Conservation (phyloP, 352 stramenopile genomes). For the Globisporangium perplexum region DNA sequence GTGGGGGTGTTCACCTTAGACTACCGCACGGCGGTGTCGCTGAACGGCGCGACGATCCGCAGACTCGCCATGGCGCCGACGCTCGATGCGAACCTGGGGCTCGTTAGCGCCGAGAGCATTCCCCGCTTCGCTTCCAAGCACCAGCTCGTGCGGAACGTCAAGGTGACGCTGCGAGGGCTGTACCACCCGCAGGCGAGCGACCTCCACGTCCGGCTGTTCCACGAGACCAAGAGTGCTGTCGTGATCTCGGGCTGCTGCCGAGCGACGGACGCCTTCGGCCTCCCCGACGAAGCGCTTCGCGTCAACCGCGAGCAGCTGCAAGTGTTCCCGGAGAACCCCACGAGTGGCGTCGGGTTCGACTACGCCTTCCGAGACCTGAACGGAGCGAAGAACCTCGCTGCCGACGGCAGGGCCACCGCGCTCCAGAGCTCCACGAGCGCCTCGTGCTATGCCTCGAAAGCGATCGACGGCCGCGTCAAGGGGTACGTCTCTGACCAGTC, state of each 20-base stretch:
- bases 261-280: slow-evolving; percentile 31
- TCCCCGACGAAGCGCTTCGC: slow-evolving; percentile 28
- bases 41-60: slow-evolving; percentile 50
- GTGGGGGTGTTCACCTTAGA: slow-evolving; percentile 42
- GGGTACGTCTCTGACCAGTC: slow-evolving; percentile 35
- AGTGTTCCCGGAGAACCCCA: slow-evolving; percentile 35
- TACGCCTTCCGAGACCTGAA: slow-evolving; percentile 62
- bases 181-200: slow-evolving; percentile 65
- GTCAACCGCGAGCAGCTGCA: slow-evolving; percentile 41
- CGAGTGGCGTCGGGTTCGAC: slow-evolving; percentile 61
- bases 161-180: slow-evolving; percentile 46
- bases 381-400: slow-evolving; percentile 40
- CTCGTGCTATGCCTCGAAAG: slow-evolving; percentile 38
- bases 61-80: slow-evolving; percentile 24
- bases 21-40: slow-evolving; percentile 23
- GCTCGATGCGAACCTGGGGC: slow-evolving; percentile 35
- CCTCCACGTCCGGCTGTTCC: slow-evolving; percentile 40
- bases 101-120: slow-evolving; percentile 23
- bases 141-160: slow-evolving; percentile 44
- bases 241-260: slow-evolving; percentile 47
- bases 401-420: slow-evolving; percentile 38
- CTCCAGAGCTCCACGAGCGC: slow-evolving; percentile 68
- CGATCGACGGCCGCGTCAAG: slow-evolving; percentile 56
- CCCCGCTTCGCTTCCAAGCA: slow-evolving; percentile 51
- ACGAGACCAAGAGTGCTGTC: slow-evolving; percentile 27